Base-by-base conservation (phyloP, 2,329 filamentous ascomycete species). In the Aspergillus texensis region DNA sequence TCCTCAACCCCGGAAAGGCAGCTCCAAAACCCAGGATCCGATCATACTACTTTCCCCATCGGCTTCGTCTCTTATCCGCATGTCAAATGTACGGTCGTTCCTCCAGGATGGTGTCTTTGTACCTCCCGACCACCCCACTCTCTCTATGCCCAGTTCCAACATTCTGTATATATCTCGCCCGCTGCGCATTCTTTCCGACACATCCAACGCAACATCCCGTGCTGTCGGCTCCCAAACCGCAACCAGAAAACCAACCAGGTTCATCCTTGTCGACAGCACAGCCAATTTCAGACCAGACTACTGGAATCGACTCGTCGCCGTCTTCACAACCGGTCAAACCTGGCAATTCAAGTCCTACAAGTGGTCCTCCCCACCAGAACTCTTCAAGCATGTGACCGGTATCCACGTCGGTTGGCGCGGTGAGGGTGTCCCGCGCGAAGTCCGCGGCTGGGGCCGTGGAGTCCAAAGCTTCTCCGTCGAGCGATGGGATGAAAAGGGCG, bases 301-400 rank as follows among this genome's bases (percentile, higher is more conserved):
- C 83, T 99, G 95, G 95, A 90, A 90, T 72, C 89, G 94, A 58
- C 91, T 99, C 8, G 95, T 97, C 1, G 95, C 92, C 14, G 94
- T 99, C 62, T 98, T 99, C 81, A 99, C 95, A 0, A 99, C 95
- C 0, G 95, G 95, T 39, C 95, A 99, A 81, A 89, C 91, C 11
- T 99, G 95, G 95, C 95, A 99, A 80, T 99, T 99, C 82, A 97
- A 97, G 81, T 91, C 89, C 70, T 99, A 99, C 86, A 97, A 96
- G 79, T 99, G 95, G 93, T 90, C 90, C 70, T 90, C 91, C 61
- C 92, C 95, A 0, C 86, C 89, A 16, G 95, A 98, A 74, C 84
- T 99, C 57, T 99, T 99, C 82, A 88, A 89, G 69, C 92, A 97
- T 74, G 91, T 93, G 2, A 84, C 93, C 16, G 95, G 95, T 61